These are phyloP conservation scores for Exophiala sideris DNA, from an alignment of 2,329 filamentous ascomycete species.

Conservation along the genomic window DNA sequence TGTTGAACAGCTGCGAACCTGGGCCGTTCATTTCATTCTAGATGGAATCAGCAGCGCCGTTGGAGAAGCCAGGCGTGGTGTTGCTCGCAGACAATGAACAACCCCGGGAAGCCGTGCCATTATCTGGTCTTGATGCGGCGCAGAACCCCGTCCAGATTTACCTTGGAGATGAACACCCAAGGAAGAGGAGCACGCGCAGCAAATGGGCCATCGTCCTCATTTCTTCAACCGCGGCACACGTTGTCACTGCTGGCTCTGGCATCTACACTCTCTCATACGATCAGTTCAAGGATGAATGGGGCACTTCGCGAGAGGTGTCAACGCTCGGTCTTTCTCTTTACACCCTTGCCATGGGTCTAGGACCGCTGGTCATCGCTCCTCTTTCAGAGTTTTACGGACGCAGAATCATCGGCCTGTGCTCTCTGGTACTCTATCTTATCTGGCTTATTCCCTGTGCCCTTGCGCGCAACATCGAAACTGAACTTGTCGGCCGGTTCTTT, in stretches of 20 bases:
- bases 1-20: no score
- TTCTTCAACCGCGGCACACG: not conserved
- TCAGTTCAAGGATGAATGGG: not conserved
- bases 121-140: not conserved
- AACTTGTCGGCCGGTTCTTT: constrained; percentile 75
- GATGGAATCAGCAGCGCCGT: no score
- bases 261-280: not conserved
- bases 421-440: constrained; percentile 4
- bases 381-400: constrained; percentile 66
- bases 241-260: not conserved
- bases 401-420: constrained; percentile 1
- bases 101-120: not conserved
- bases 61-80: no score
- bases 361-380: constrained; percentile 69
- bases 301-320: not conserved
- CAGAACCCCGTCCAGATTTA: not conserved
- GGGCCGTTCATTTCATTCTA: no score
- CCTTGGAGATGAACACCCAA: not conserved
- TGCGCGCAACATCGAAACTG: constrained; percentile 71
- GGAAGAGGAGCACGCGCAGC: not conserved
- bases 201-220: not conserved
- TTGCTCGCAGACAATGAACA: no score
- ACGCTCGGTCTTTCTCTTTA: not conserved
- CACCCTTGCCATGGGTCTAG: constrained; percentile 31
- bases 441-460: constrained; percentile 38